Evolutionary conservation across 768 basidiomycete species (phyloP).

Genomic region (Lactarius psammicola): DNA sequence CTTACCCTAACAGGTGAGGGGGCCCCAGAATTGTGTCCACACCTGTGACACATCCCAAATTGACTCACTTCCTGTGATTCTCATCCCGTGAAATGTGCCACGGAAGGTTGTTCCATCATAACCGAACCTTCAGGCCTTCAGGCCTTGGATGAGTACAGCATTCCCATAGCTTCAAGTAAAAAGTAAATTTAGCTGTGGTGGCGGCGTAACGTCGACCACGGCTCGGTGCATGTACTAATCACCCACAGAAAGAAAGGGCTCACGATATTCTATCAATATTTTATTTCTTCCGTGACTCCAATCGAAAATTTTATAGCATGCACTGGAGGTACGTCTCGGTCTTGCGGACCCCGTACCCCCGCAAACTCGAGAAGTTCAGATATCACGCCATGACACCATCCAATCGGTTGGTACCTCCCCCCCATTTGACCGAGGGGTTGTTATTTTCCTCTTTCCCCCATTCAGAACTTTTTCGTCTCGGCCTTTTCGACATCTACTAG

Average conservation of each 20-base stretch:
- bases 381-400: background rate
- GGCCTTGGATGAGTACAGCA: background rate
- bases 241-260: background rate
- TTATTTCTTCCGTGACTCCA: background rate
- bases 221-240: background rate
- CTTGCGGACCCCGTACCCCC: background rate
- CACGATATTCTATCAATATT: background rate
- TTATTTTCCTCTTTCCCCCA: background rate
- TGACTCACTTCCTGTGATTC: background rate
- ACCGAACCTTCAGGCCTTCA: background rate
- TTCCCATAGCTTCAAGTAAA: background rate
- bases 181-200: no score
- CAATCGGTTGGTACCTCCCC: slow-evolving; percentile 3
- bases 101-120: background rate
- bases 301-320: no score
- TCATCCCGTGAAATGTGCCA: background rate
- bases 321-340: background rate
- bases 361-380: background rate
- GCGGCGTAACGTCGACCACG: background rate
- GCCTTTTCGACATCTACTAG: background rate
- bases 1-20: slow-evolving; percentile 1
- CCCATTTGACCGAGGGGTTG: no score
- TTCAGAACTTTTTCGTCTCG: background rate
- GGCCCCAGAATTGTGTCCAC: background rate
- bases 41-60: no score